Evolutionary conservation across 768 basidiomycete species (phyloP).

Genomic region (Crassisporium funariophilum): DNA sequence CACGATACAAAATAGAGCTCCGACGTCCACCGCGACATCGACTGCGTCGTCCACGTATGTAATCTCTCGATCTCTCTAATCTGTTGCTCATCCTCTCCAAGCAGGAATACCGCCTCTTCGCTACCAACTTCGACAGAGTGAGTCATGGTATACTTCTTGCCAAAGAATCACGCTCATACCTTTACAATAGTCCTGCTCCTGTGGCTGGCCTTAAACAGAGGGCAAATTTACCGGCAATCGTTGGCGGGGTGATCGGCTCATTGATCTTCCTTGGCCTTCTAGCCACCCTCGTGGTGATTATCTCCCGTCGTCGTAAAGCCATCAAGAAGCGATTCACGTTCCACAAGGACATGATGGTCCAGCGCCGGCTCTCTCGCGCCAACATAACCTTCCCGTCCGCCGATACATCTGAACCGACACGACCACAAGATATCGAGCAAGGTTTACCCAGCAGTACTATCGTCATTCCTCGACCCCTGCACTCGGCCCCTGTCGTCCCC

Average conservation of each 20-base stretch:
- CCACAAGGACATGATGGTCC: slow-evolving; percentile 23
- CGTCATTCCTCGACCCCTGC: background rate
- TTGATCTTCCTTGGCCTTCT: slow-evolving; percentile 18
- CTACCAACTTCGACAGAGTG: no score
- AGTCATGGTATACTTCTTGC: no score
- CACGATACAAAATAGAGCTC: background rate
- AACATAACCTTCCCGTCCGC: background rate
- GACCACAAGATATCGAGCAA: slow-evolving; percentile 9
- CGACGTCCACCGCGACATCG: background rate
- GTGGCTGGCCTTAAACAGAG: background rate
- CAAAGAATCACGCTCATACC: no score
- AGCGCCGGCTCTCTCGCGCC: slow-evolving; percentile 9
- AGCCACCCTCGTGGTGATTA: slow-evolving; percentile 11
- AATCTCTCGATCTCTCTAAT: no score
- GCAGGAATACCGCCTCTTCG: no score
- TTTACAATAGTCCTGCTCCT: no score
- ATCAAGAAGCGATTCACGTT: slow-evolving; percentile 17
- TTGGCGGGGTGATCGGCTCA: slow-evolving; percentile 17
- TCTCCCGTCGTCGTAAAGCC: slow-evolving; percentile 12
- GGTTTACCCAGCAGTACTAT: background rate
- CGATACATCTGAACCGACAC: background rate
- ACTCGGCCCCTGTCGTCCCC: no score
- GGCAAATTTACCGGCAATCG: slow-evolving; percentile 18
- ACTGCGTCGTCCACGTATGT: background rate
- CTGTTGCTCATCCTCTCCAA: no score